Conservation (phyloP, 2,329 filamentous ascomycete species). For the Cladosporium sp. region DNA sequence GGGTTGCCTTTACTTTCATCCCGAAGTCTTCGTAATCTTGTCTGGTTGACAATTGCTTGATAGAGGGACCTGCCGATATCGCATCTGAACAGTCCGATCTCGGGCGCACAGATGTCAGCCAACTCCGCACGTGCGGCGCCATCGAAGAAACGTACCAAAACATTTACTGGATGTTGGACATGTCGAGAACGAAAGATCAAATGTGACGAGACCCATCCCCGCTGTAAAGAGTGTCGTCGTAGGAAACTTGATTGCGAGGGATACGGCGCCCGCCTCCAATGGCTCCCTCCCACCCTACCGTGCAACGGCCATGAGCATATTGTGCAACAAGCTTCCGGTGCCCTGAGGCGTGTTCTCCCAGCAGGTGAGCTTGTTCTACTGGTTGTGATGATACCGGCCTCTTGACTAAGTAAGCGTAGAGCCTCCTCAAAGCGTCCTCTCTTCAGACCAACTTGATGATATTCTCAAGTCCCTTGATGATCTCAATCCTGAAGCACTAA, state of each 20-base stretch:
- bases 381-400: too few relatives aligned
- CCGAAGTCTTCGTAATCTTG: too few relatives aligned
- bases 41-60: too few relatives aligned
- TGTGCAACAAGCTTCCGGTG: background rate
- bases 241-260: background rate
- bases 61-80: too few relatives aligned
- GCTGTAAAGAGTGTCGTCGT: background rate
- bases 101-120: background rate
- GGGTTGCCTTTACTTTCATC: too few relatives aligned
- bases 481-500: background rate
- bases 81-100: too few relatives aligned
- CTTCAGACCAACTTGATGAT: background rate
- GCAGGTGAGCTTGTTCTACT: background rate
- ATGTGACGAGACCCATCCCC: background rate
- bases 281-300: background rate
- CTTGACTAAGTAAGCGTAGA: background rate
- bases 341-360: background rate
- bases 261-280: constrained; percentile 2
- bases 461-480: background rate
- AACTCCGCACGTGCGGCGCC: background rate
- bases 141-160: constrained; percentile 5
- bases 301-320: background rate
- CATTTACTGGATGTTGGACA: constrained; percentile 9
- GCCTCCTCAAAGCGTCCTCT: background rate
- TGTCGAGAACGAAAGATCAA: constrained; percentile 9